Base-by-base conservation (phyloP, 495 filamentous ascomycete species). In the Umbilicaria muhlenbergii region DNA sequence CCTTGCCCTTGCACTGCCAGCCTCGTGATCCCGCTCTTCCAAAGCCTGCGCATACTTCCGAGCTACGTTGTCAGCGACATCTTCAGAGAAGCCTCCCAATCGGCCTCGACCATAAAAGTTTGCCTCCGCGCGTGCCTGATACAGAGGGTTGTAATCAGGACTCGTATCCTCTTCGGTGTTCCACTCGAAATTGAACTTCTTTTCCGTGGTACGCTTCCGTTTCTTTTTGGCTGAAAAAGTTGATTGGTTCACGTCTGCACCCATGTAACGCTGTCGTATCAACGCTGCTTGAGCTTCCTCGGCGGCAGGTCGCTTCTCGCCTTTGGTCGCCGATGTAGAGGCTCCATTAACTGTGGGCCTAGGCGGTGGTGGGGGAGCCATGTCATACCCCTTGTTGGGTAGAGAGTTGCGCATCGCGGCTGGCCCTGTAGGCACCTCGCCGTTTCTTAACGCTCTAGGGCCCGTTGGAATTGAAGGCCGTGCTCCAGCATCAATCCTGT, bases 101-200 rank as follows among this genome's bases (percentile, higher is more conserved):
- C 78, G 69, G 12, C 86, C 87, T 36, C 86, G 71, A 8, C 86
- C 86, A 51, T 79, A 88, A 66, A 93, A 83, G 45, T 76, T 78
- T 1, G 77, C 73, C 45, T 86, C 81, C 2, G 78, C 69, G 35
- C 81, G 71, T 19, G 78, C 67, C 36, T 83, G 71, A 59, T 96
- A 95, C 12, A 95, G 64, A 6, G 89, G 88, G 51, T 94, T 92
- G 52, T 88, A 86, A 49, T 92, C 87, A 3, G 68, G 68, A 48
- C 83, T 93, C 12, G 91, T 99, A 59, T 99, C 91, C 52, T 99
- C 91, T 52, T 95, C 87, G 2, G 75, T 70, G 51, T 94, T 93
- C 91, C 91, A 99, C 58, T 96, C 91, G 51, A 99, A 96, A 55
- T 95, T 98, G 70, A 98, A 98, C 56, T 96, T 95, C 62, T 88